phyloP scores from a whole-genome alignment of 768 basidiomycete species.

The Leccinum incarnatum region DNA sequence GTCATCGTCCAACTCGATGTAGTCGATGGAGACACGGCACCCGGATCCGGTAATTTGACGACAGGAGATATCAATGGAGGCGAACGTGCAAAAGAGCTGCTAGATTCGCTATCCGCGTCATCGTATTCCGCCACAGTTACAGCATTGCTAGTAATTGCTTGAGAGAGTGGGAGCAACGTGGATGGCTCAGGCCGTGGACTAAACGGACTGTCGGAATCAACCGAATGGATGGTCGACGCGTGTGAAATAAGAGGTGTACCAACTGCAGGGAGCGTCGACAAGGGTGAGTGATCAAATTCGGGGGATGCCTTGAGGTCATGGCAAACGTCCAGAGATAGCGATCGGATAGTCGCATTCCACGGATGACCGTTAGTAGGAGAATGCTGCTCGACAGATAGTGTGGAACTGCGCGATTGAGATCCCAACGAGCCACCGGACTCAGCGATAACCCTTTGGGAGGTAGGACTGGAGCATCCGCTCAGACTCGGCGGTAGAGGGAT shows the following conservation, averaged over 20 bases:
- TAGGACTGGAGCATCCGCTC: conserved; percentile 31
- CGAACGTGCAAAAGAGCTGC: conserved; percentile 25
- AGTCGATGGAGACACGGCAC: conserved; percentile 18
- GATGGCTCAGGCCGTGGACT: conserved; percentile 29
- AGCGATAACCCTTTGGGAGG: conserved; percentile 23
- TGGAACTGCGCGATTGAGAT: conserved; percentile 31
- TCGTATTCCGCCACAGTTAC: conserved; percentile 9
- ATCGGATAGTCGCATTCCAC: conserved; percentile 8
- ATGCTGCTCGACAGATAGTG: conserved; percentile 29
- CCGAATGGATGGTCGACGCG: conserved; percentile 11
- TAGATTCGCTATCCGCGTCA: conserved; percentile 19
- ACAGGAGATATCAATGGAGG: conserved; percentile 29
- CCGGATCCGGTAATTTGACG: conserved; percentile 29
- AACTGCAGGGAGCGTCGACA: conserved; percentile 29
- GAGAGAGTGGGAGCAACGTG: conserved; percentile 19
- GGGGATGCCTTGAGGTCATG: conserved; percentile 13
- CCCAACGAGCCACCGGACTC: conserved; percentile 15
- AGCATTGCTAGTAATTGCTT: conserved; percentile 3
- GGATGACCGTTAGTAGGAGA: conserved; percentile 20
- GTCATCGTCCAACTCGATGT: conserved; percentile 31
- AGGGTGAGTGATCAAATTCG: conserved; percentile 29
- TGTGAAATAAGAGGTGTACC: conserved; percentile 28
- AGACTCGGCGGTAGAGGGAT: conserved; percentile 31
- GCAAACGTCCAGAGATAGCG: conserved; percentile 7
- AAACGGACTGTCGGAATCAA: conserved; percentile 24